Base-by-base conservation (phyloP, 208 protist species). In the Leishmania mexicana region DNA sequence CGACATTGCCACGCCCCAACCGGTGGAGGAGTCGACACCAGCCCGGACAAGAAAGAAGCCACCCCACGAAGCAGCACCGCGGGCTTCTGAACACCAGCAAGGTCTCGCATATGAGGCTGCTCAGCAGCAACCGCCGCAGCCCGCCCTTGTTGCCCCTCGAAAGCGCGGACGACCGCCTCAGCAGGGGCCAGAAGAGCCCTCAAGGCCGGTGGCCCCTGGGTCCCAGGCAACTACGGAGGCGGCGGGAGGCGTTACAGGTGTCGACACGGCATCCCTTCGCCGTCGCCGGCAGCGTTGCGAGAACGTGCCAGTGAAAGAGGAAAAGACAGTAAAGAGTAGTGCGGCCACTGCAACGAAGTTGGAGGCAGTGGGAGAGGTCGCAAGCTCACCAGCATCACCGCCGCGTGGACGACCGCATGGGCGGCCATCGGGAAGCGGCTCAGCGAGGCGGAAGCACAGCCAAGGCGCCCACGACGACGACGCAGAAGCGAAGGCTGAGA, bases 231-330 rank as follows among this genome's bases (percentile, higher is more conserved):
- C 51, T 19, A n/a, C 54, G 31, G 75, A 35, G 57, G 21, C 40
- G 38, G 31, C 75, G 53, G 57, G n/a, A 13, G 57, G 11, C 38
- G 42, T 15, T 42, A 10, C 38, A 40, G 75, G 65, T 38, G 57
- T 35, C 53, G 51, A 21, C 38, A 35, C 57, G 35, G 35, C 75
- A 24, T 24, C 57, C 21, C 53, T 58, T 51, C 47, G 38, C 38
- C 57, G 24, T 6, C 75, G 75, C 57, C 75, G 75, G 54, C 75
- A 54, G 24, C 75, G 75, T 28, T 58, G 47, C 57, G 75, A 78
- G 75, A 19, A 51, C 42, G 45, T 54, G 8, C 28, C 70, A 51
- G 21, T 28, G 40, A 45, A 72, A n/a, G 42, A 35, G 6, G 10
- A n/a, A 38, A 19, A 31, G 38, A 31, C 42, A 31, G 45, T 6